A percentile compares a stretch with the other conserved stretches of the same genome.
phyloP scores from a whole-genome alignment of 495 filamentous ascomycete species.

The Xylaria acuta region DNA sequence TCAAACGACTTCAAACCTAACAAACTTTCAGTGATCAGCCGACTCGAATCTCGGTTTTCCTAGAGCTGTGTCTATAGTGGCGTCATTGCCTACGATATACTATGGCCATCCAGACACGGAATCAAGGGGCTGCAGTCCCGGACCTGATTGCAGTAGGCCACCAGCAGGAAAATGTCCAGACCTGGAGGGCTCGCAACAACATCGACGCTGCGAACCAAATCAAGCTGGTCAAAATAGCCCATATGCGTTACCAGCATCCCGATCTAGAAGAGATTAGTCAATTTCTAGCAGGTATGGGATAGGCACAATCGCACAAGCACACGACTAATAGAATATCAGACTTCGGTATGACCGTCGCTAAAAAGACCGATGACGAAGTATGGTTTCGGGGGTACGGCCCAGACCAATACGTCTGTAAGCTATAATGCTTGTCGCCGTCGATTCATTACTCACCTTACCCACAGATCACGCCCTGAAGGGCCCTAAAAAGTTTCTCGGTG shows the following conservation, averaged over 20 bases:
- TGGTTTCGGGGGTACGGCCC: slow-evolving; percentile 53
- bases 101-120: slow-evolving; percentile 16
- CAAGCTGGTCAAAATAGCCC: slow-evolving; percentile 27
- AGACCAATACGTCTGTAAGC: slow-evolving; percentile 48
- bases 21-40: not conserved
- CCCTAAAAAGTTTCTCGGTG: slow-evolving; percentile 46
- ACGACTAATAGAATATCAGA: slow-evolving; percentile 29
- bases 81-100: not conserved
- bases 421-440: not conserved
- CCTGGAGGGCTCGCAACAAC: slow-evolving; percentile 24
- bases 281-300: slow-evolving; percentile 31
- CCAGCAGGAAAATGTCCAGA: slow-evolving; percentile 21
- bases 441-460: not conserved
- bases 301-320: not conserved
- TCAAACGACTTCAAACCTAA: not conserved
- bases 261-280: slow-evolving; percentile 28
- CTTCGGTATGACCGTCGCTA: slow-evolving; percentile 48
- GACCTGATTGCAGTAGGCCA: slow-evolving; percentile 23
- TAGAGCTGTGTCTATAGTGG: not conserved
- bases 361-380: slow-evolving; percentile 41
- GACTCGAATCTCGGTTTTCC: not conserved
- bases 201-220: slow-evolving; percentile 23
- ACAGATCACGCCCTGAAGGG: slow-evolving; percentile 47
- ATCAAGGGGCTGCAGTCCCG: slow-evolving; percentile 21
- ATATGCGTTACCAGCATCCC: slow-evolving; percentile 34